These are phyloP conservation scores for Lachnellula willkommii DNA, from an alignment of 2,329 filamentous ascomycete species.

Conservation along the genomic window DNA sequence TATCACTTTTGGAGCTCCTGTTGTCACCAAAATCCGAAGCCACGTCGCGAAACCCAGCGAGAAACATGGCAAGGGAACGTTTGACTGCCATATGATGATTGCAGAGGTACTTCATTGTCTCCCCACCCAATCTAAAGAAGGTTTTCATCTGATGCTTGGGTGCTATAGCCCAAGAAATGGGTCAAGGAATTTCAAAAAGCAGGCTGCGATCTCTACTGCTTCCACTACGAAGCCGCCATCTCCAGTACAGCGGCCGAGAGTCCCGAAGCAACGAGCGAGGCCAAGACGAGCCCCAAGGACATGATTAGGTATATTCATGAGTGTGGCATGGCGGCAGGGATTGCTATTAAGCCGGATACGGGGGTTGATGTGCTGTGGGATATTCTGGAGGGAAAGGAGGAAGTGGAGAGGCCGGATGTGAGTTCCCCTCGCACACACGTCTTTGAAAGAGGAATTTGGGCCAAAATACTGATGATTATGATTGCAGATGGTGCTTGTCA, in stretches of 20 bases:
- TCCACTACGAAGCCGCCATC: slow-evolving; percentile 96
- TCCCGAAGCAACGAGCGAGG: slow-evolving; percentile 62
- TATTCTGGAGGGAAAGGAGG: slow-evolving; percentile 67
- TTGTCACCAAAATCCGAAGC: slow-evolving; percentile 86
- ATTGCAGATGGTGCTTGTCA: slow-evolving; percentile 87
- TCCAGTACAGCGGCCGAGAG: slow-evolving; percentile 75
- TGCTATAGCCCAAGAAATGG: slow-evolving; percentile 85
- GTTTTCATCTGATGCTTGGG: too few relatives aligned
- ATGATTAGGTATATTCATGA: slow-evolving; percentile 89
- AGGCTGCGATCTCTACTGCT: slow-evolving; percentile 98
- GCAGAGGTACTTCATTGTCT: slow-evolving; percentile 63
- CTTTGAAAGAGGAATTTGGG: not conserved
- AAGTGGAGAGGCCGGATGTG: slow-evolving; percentile 82
- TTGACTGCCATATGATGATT: slow-evolving; percentile 99
- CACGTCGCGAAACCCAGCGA: slow-evolving; percentile 72
- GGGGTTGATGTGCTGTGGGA: slow-evolving; percentile 89
- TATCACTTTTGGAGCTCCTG: slow-evolving; percentile 91
- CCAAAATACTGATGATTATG: slow-evolving; percentile 9
- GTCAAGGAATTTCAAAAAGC: slow-evolving; percentile 90
- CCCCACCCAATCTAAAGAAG: too few relatives aligned
- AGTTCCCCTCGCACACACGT: slow-evolving; percentile 36
- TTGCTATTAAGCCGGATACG: slow-evolving; percentile 93
- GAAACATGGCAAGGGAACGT: slow-evolving; percentile 76
- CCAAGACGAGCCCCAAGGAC: slow-evolving; percentile 74
- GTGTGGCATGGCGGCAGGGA: slow-evolving; percentile 80